A percentile compares a stretch with the other conserved stretches of the same genome.
These are phyloP conservation scores for Aspergillus nanangensis DNA, from an alignment of 495 filamentous ascomycete species.

Conservation along the genomic window DNA sequence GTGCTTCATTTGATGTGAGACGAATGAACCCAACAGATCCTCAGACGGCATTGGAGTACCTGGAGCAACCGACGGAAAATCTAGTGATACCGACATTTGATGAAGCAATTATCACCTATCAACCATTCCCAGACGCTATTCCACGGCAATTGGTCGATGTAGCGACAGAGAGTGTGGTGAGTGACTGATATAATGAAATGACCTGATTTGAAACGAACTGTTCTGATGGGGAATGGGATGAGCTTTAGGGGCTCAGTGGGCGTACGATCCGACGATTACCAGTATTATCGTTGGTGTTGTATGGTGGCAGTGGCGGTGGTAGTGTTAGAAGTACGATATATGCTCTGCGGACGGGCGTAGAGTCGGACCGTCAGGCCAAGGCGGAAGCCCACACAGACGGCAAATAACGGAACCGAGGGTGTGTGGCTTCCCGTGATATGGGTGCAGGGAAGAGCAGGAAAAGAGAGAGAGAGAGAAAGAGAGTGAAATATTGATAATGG, in stretches of 20 bases:
- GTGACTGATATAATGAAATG: neutral
- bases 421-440: too few relatives aligned
- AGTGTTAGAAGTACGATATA: constrained; percentile 15
- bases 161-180: constrained; percentile 14
- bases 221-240: too few relatives aligned
- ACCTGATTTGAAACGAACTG: too few relatives aligned
- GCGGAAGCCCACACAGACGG: constrained; percentile 4
- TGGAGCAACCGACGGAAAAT: constrained; percentile 12
- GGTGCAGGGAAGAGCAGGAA: neutral
- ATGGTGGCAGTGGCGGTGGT: constrained; percentile 10
- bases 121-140: constrained; percentile 12
- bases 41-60: constrained; percentile 14
- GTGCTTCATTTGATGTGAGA: constrained; percentile 14
- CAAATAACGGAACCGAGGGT: neutral
- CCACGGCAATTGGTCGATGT: constrained; percentile 16
- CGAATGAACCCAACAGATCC: constrained; percentile 15
- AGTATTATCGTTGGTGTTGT: constrained; percentile 15
- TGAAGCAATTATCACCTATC: constrained; percentile 16
- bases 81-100: constrained; percentile 13
- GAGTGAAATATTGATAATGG: too few relatives aligned
- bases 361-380: constrained; percentile 13
- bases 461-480: neutral
- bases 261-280: constrained; percentile 21
- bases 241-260: constrained; percentile 19
- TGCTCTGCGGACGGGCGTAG: constrained; percentile 15